Evolutionary conservation across 495 filamentous ascomycete species (phyloP), one percentile per base, ranked within the genome.

Genomic region (Parathielavia hyrcaniae): DNA sequence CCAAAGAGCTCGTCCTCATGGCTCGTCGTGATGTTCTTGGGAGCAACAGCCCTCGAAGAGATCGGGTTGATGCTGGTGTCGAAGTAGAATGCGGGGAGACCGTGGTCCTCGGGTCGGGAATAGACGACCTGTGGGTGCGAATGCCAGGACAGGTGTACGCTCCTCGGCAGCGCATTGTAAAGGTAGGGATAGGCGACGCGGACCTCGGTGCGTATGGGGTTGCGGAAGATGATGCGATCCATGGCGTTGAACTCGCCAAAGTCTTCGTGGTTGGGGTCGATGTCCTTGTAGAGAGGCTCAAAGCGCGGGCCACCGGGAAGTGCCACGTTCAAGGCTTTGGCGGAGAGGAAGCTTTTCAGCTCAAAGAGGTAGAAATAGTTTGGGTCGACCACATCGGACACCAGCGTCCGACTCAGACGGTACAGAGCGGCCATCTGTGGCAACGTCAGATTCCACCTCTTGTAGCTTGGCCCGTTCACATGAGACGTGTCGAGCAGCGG

Each of bases 191-290:
- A 97, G 11, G 88, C 88, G 48, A 99, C 95, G 14, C 91, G 84
- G 71, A 95, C 96, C 75, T 99, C 95, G 20, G 92, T 99, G 52
- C 92, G 84, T 64, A 97, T 95, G 4, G 95, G 95, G 39, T 87
- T 83, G 50, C 95, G 87, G 79, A 99, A 99, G 64, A 99, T 99
- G 72, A 99, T 99, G 59, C 95, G 89, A 69, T 97, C 92, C 67
- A 99, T 99, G 46, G 92, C 95, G 65, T 99, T 99, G 82, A 99
- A 99, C 72, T 99, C 95, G 68, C 95, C 93, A 73, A 99, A 99
- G 68, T 99, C 95, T 71, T 99, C 95, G 65, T 97, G 91, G 65
- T 99, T 97, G 34, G 95, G 95, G 68, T 99, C 92, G 49, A 99
- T 90, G 62, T 99, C 95, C 73, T 99, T 99, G 78, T 97, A 99